Base-by-base conservation (phyloP, 352 stramenopile species). In the Phytophthora fragariae region DNA sequence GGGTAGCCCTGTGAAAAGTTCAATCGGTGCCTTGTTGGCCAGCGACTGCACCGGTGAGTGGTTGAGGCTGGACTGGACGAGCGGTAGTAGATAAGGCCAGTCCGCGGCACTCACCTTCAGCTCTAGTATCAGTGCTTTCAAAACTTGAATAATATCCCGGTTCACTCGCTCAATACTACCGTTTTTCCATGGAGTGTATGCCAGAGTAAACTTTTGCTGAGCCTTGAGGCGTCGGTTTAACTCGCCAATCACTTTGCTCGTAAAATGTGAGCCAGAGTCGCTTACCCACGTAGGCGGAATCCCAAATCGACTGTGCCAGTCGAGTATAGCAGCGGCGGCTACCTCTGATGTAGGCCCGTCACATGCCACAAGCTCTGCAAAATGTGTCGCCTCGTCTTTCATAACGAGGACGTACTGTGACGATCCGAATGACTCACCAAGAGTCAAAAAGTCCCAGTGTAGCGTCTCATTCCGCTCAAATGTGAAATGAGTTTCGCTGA, bases 191-290 rank as follows among this genome's bases (percentile, higher is more conserved):
- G 37, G 37, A 3, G 52, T 53, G 21, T 70, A 47, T 11, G 53
- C 65, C 19, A 63, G 33, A 1, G 56, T 72, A 55, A 65, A 76
- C 12, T 57, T 27, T 33, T 65, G 58, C 1, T 39, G 41, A 10
- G 21, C 19, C 27, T 65, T 65, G 15, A 65, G 46, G 1, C 58
- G 41, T 21, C 58, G 24, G 17, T 8, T 53, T 15, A 67, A 35
- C 50, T 78, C 65, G 27, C 19, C 19, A 12, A 77, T 53, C 15
- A 73, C 57, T n/a, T 74, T 37, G 33, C 60, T 81, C 53, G 72
- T 81, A 57, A 80, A 84, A 49, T 79, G 73, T 27, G 14, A 68
- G 5, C 73, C 73, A 17, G 54, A 27, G 56, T 81, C 73, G 21
- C 62, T 73, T 0, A 84, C 54, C 73, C 69, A 81, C 0, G 70